These are phyloP conservation scores for Pyrenula massariospora DNA, from an alignment of 495 filamentous ascomycete species.

Conservation along the genomic window DNA sequence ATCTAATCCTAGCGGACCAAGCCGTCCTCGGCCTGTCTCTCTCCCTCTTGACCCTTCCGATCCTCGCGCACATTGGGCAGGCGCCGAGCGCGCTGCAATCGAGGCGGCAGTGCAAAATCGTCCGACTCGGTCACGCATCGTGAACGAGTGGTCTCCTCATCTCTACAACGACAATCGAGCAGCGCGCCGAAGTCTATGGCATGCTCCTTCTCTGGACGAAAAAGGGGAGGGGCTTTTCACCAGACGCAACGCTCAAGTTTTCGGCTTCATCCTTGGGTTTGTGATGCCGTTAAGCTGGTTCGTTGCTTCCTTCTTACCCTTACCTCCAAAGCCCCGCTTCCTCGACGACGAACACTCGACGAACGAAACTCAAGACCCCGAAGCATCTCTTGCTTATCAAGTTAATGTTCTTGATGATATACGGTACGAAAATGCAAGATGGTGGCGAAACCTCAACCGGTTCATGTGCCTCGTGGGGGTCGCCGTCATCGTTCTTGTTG, in stretches of 20 bases:
- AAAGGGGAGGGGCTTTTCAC: constrained; percentile 45
- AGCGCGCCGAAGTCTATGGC: constrained; percentile 45
- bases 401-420: constrained; percentile 40
- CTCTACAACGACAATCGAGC: constrained; percentile 50
- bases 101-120: neutral
- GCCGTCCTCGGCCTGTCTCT: neutral
- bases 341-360: constrained; percentile 16
- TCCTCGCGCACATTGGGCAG: constrained; percentile 34
- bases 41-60: constrained; percentile 22
- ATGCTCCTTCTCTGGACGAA: constrained; percentile 57
- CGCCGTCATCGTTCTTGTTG: constrained; percentile 62
- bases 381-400: constrained; percentile 32
- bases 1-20: neutral
- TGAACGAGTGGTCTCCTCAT: constrained; percentile 63
- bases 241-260: constrained; percentile 66
- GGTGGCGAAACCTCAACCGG: constrained; percentile 90
- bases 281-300: constrained; percentile 83
- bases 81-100: constrained; percentile 11
- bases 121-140: constrained; percentile 1
- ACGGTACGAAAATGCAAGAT: constrained; percentile 68
- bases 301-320: constrained; percentile 67
- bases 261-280: constrained; percentile 83
- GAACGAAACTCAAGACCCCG: constrained; percentile 19
- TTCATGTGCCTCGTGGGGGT: constrained; percentile 73
- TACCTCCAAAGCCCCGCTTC: constrained; percentile 47